phyloP scores from a whole-genome alignment of 345 rosid genomes.

The Hevea brasiliensis region DNA sequence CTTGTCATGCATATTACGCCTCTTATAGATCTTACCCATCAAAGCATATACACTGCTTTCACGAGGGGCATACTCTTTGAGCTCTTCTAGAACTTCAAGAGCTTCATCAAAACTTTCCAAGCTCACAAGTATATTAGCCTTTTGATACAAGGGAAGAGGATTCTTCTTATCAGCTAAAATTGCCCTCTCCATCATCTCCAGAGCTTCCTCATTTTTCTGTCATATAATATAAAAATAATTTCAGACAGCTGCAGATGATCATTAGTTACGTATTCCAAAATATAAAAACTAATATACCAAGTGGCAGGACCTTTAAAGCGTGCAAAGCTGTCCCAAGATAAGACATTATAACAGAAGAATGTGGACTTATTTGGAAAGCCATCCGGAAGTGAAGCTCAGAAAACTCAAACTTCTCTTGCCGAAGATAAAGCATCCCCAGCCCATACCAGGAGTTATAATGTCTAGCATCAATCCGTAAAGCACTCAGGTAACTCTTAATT shows the following conservation, averaged over 20 bases:
- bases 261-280: neutral
- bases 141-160: constrained; percentile 95
- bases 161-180: constrained; percentile 81
- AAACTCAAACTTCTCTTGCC: constrained; percentile 91
- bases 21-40: constrained; percentile 85
- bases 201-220: constrained; percentile 85
- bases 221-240: constrained; percentile 9
- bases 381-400: constrained; percentile 88
- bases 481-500: constrained; percentile 80
- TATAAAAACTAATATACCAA: neutral
- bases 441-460: constrained; percentile 98
- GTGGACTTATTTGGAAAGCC: constrained; percentile 80
- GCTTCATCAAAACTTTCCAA: constrained; percentile 79
- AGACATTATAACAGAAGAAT: constrained; percentile 90
- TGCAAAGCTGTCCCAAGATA: constrained; percentile 87
- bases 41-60: constrained; percentile 90
- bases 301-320: constrained; percentile 58
- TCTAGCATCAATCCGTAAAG: constrained; percentile 81
- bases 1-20: constrained; percentile 63
- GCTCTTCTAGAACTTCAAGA: constrained; percentile 81
- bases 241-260: constrained; percentile 3
- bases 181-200: constrained; percentile 88
- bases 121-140: constrained; percentile 77
- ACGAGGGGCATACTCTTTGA: constrained; percentile 84
- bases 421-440: constrained; percentile 87